Percentiles rank a stretch among this genome's conserved stretches.
Conservation (phyloP, 1,139 yeast genomes). For the Hansenula anomala region DNA sequence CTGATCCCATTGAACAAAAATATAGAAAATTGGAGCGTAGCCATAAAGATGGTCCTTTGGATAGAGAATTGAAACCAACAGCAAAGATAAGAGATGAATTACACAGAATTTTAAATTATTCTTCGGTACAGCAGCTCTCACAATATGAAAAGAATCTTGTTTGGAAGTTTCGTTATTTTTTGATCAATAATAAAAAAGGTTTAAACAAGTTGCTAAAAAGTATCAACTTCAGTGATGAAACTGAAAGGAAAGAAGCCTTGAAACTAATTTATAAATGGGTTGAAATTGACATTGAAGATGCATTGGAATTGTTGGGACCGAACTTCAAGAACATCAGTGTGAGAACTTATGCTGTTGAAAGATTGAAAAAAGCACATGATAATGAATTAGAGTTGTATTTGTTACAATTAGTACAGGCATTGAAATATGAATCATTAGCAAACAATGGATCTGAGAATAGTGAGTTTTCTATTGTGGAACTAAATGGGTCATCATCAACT, state of each 20-base stretch:
- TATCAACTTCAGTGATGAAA: constrained; percentile 82
- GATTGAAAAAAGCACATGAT: constrained; percentile 74
- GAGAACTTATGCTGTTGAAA: constrained; percentile 81
- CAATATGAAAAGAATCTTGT: constrained; percentile 84
- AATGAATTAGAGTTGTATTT: constrained; percentile 77
- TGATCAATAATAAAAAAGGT: constrained; percentile 70
- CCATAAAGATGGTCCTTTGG: constrained; percentile 70
- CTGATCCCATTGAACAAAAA: constrained; percentile 85
- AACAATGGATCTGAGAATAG: constrained; percentile 18
- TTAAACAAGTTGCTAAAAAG: constrained; percentile 83
- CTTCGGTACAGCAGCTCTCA: constrained; percentile 77
- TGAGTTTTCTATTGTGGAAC: constrained; percentile 38
- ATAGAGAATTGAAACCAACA: constrained; percentile 84
- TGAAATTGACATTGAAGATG: constrained; percentile 87
- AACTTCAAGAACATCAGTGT: constrained; percentile 53
- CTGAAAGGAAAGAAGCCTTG: constrained; percentile 75
- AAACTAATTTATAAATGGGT: constrained; percentile 57
- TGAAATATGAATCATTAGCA: constrained; percentile 60
- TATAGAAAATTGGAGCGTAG: constrained; percentile 81
- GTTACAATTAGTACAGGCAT: constrained; percentile 88
- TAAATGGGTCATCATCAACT: constrained; percentile 20
- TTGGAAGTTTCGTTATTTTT: constrained; percentile 89
- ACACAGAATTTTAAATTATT: constrained; percentile 60
- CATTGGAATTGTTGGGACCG: constrained; percentile 81
- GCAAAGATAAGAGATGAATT: constrained; percentile 77